Evolutionary conservation across 106 monocot species (phyloP).

Genomic region (Dendrobium officinale): DNA sequence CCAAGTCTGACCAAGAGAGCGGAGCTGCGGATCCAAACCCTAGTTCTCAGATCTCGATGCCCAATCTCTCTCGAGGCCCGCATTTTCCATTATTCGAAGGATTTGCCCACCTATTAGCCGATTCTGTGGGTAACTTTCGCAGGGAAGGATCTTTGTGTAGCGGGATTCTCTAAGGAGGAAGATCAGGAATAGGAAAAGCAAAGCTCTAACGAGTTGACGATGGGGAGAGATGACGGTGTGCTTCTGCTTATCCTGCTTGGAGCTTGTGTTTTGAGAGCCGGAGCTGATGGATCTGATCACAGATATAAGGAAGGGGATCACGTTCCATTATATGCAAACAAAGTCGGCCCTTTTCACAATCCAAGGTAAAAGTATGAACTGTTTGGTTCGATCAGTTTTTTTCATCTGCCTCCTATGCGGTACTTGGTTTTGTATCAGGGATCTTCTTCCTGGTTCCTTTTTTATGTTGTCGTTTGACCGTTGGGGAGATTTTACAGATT

Average conservation of each 20-base stretch:
- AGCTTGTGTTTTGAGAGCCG: slow-evolving; percentile 13
- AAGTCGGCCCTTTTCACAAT: slow-evolving; percentile 58
- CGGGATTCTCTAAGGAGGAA: too few relatives aligned
- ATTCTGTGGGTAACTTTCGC: too few relatives aligned
- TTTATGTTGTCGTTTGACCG: background rate
- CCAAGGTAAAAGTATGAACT: slow-evolving; percentile 32
- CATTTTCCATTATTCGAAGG: too few relatives aligned
- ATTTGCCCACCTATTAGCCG: too few relatives aligned
- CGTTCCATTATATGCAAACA: slow-evolving; percentile 58
- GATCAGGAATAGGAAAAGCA: background rate
- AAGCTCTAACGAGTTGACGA: background rate
- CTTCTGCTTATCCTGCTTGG: slow-evolving; percentile 15
- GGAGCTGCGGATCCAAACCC: too few relatives aligned
- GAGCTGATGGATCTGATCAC: slow-evolving; percentile 35
- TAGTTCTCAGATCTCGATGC: too few relatives aligned
- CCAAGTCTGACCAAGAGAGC: too few relatives aligned
- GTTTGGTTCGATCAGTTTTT: too few relatives aligned
- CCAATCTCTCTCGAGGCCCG: too few relatives aligned
- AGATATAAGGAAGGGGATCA: slow-evolving; percentile 41
- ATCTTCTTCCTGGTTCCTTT: background rate
- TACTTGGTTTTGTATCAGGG: background rate
- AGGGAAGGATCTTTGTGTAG: too few relatives aligned
- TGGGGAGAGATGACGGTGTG: slow-evolving; percentile 6
- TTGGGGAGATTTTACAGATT: background rate
- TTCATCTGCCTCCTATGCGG: background rate